Evolutionary conservation across 164 flowering plant genomes (phyloP).

Genomic region (Platanus orientalis): DNA sequence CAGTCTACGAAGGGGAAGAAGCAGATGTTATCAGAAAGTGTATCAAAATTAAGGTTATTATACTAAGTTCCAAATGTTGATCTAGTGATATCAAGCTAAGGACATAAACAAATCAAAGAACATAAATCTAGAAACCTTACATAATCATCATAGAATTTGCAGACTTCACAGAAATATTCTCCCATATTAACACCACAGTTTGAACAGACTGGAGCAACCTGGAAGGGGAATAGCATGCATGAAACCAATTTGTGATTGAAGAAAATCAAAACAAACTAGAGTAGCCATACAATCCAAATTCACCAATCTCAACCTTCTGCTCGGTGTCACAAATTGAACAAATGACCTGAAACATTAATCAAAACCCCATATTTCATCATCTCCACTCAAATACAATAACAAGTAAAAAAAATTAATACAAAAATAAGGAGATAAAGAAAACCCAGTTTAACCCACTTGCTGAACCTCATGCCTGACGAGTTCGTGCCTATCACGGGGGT

Average conservation of each 20-base stretch:
- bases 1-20: slow-evolving; percentile 22
- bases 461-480: slow-evolving; percentile 62
- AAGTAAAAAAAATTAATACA: no score
- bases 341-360: slow-evolving; percentile 39
- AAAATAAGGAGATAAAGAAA: no score
- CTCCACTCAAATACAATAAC: no score
- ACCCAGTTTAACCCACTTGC: slow-evolving; percentile 46
- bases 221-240: slow-evolving; percentile 2
- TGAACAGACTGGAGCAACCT: slow-evolving; percentile 70
- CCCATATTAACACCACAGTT: slow-evolving; percentile 96
- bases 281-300: background rate
- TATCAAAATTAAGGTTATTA: no score
- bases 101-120: background rate
- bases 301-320: slow-evolving; percentile 51
- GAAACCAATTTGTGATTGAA: background rate
- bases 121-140: slow-evolving; percentile 30
- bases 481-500: slow-evolving; percentile 64
- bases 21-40: background rate
- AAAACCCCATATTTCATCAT: no score
- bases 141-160: slow-evolving; percentile 94
- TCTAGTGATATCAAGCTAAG: background rate
- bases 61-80: no score
- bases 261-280: slow-evolving; percentile 1
- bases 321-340: slow-evolving; percentile 73
- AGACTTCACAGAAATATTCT: slow-evolving; percentile 82